phyloP scores from a whole-genome alignment of 148 eudicot species.

The Chenopodium album region DNA sequence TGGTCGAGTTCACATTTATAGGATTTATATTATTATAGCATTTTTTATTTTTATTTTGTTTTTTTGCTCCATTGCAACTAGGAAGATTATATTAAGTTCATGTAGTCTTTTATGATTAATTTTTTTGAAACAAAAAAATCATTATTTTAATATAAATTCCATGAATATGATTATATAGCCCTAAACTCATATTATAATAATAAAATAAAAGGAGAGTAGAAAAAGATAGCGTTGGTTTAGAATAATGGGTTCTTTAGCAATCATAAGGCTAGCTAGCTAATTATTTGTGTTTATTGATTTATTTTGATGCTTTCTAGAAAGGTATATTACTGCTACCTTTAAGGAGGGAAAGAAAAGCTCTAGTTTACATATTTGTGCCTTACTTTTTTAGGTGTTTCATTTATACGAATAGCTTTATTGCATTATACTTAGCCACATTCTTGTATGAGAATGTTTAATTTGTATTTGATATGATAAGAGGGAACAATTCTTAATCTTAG shows the following conservation, averaged over 20 bases:
- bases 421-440: background rate
- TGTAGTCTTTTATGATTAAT: background rate
- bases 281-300: background rate
- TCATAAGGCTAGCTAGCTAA: background rate
- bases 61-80: background rate
- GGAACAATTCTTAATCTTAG: no score
- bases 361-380: background rate
- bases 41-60: no score
- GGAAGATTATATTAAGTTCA: background rate
- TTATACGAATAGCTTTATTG: background rate
- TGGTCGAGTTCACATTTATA: slow-evolving; percentile 6
- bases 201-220: no score
- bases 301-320: background rate
- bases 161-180: background rate
- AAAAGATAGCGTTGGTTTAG: background rate
- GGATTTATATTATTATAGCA: background rate
- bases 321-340: background rate
- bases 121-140: background rate
- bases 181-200: background rate
- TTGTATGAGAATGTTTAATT: background rate
- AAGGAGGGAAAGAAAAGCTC: background rate
- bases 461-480: no score
- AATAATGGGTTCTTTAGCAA: background rate
- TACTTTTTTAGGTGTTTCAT: background rate
- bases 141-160: background rate